Evolutionary conservation across 345 rosid species (phyloP), one percentile per base, ranked within the genome.

Genomic region (Salix suchowensis): DNA sequence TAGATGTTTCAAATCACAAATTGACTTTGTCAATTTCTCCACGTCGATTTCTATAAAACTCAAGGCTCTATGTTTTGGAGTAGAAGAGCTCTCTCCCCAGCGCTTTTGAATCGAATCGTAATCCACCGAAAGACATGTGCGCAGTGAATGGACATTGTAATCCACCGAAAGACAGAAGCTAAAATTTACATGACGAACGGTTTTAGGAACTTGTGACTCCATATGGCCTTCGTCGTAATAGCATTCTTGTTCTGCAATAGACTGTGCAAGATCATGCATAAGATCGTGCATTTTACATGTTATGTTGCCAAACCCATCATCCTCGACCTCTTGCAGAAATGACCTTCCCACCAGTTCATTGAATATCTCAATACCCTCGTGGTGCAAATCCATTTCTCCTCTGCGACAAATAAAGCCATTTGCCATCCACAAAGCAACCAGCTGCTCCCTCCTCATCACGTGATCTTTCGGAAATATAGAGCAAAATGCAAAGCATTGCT

Each of bases 381-480:
- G 74, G n/a, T 76, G 24, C 76, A 74, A 74, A 62, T 26, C 52
- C 66, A 7, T 62, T 1, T 32, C 6, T 26, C 46, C 4, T 26
- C 0, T 8, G 24, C 23, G 4, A 54, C 62, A 42, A 67, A 83
- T 55, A 10, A 58, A 83, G 0, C 84, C 84, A 60, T 74, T 60
- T 58, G 83, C 83, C 79, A 83, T 80, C 86, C 86, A 83, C 18
- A 74, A 28, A 10, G 68, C 77, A 36, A 82, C n/a, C 26, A 68
- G 1, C 10, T 10, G 4, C 9, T 76, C 79, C 23, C 69, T 76
- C 4, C 2, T 4, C 55, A 74, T 44, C 7, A 5, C 6, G 15
- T 10, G 32, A 74, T 46, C 77, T 65, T 74, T 74, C 0, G 77
- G 70, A 30, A 44, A 64, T 39, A 65, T 5, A 6, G 69, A 65